Evolutionary conservation across 441 rosid species (phyloP).

Genomic region (Codiaeum variegatum): DNA sequence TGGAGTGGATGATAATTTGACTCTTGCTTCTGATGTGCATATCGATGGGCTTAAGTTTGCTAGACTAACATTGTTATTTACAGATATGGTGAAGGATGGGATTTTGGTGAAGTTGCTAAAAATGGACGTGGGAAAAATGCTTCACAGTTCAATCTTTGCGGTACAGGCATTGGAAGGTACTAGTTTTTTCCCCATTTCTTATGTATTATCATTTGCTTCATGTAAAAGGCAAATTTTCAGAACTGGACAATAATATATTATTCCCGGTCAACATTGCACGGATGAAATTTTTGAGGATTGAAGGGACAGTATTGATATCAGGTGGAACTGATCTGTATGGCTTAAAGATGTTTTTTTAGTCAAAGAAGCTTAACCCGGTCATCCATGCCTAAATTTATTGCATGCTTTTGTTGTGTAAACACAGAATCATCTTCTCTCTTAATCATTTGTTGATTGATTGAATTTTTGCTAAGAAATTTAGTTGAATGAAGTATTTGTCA

Average conservation of each 20-base stretch:
- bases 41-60: not conserved
- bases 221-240: not conserved
- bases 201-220: constrained; percentile 8
- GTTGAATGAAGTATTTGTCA: constrained; percentile 22
- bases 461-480: constrained; percentile 10
- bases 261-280: not conserved
- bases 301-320: not conserved
- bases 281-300: not conserved
- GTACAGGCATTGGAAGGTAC: constrained; percentile 94
- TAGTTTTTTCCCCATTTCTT: constrained; percentile 12
- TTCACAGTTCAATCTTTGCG: constrained; percentile 72
- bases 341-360: not conserved
- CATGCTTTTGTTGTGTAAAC: constrained; percentile 7
- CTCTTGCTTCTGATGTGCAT: constrained; percentile 15
- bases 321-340: not conserved
- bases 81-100: constrained; percentile 99
- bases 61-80: constrained; percentile 21
- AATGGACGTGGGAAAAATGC: constrained; percentile 95
- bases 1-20: not conserved
- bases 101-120: constrained; percentile 96
- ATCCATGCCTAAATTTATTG: constrained; percentile 6
- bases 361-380: not conserved
- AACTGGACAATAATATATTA: not conserved
- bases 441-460: not conserved
- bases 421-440: constrained; percentile 17